Evolutionary conservation across 306 rosid species (phyloP), one percentile per base, ranked within the genome.

Genomic region (Ziziphus jujuba): DNA sequence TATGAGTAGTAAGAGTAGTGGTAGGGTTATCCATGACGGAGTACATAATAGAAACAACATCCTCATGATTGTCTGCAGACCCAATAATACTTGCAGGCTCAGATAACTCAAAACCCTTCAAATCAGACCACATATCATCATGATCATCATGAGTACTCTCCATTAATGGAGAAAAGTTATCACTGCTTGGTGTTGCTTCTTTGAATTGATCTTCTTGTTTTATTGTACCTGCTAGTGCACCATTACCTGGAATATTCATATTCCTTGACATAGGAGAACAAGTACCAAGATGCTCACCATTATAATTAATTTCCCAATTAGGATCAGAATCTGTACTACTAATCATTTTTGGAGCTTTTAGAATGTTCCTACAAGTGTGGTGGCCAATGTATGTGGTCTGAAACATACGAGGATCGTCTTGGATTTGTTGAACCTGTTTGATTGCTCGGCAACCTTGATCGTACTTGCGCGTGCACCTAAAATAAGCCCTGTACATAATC

Each of bases 371-470:
- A 81, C 98, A 92, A 6, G 92, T 92, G 82, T 92, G 98, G 5
- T 56, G 48, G 1, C 91, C 96, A 5, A 87, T 92, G 77, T 89
- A 92, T 1, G 89, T 92, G 4, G 57, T 85, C 3, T 67, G 82
- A 61, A 63, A 92, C 74, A 19, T 89, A 68, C 20, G 20, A 2
- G 95, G 90, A 44, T 63, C 79, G 38, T 73, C 87, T 63, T 82
- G 64, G 35, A 60, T 50, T 56, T 65, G 74, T 59, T 89, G 96
- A 51, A 92, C 95, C 49, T 87, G 96, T 63, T 82, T 89, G 34
- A 69, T 74, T 47, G 96, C 96, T 20, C 12, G 47, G 72, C 96
- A 92, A 35, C 85, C 80, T 81, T 87, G 82, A 0, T 87, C 98
- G 56, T 40, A 50, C 73, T 89, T 92, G 57, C 87, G 61, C 1